Evolutionary conservation across 2,329 filamentous ascomycete species (phyloP), one percentile per base, ranked within the genome.

Genomic region (Colletotrichum tamarilloi): DNA sequence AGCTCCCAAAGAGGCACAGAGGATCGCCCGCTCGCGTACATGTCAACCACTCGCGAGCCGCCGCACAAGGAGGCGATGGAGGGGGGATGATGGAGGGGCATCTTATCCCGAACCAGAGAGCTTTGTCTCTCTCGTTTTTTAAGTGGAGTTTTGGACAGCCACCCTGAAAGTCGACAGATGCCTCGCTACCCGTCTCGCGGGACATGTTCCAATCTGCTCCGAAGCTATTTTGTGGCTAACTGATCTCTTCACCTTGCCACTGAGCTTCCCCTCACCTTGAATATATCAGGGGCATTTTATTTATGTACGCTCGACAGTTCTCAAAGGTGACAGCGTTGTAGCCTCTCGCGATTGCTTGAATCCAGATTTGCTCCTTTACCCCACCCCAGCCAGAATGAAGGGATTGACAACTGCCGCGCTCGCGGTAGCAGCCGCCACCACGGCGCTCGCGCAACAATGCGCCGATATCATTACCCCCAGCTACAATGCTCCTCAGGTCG

Each of bases 401-500:
- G 53, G 57, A 4, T 9, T 74, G 22, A 38, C 59, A 24, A 74
- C 53, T 12, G 46, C 63, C n/a, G 65, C 65, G 14, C 14, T 62
- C 22, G 59, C 56, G 14, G 59, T 57, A 28, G 69, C 59, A 52
- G 66, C 56, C 38, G 58, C 67, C 9, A 58, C 73, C 12, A 56
- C 73, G n/a, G 69, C 58, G 22, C 14, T 67, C n/a, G 74, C 74
- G 1, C 64, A 73, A n/a, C 42, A 56, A 28, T 86, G 85, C 78
- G 74, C 80, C 28, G 81, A 80, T 69, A 77, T 80, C 30, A 79
- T 86, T 46, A 68, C 77, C 6, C 81, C 84, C 2, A 76, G 76
- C 42, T 83, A 84, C 74, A 78, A 79, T 4, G 72, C 78, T 5
- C 86, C 85, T 14, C 77, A 77, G 2, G 82, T 85, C 11, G 83